A percentile compares a stretch with the other conserved stretches of the same genome.
Evolutionary conservation across 257 asterid genomes (phyloP).

Genomic region (Primulina huaijiensis): DNA sequence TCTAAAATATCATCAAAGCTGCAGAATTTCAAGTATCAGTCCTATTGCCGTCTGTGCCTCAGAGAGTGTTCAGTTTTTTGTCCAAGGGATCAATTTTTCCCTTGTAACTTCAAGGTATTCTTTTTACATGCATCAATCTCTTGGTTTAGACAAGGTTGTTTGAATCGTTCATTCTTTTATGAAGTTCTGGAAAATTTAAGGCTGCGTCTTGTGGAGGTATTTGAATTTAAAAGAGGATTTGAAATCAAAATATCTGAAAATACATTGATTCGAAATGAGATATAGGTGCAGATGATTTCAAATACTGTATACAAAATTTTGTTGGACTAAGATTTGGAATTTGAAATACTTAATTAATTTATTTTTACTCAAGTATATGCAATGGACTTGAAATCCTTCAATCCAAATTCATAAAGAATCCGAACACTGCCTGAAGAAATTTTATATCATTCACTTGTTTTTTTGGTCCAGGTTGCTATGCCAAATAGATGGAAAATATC

Average conservation of each 20-base stretch:
- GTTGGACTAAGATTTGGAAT: neutral
- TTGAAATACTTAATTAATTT: neutral
- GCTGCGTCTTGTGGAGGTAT: neutral
- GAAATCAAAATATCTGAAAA: neutral
- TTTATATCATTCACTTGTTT: neutral
- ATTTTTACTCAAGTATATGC: neutral
- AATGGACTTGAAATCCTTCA: neutral
- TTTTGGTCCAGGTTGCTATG: slow-evolving; percentile 38
- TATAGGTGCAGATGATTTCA: neutral
- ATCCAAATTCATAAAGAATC: no score
- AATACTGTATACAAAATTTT: no score
- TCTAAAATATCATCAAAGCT: slow-evolving; percentile 35
- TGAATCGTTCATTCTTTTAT: slow-evolving; percentile 6
- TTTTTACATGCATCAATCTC: slow-evolving; percentile 14
- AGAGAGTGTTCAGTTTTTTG: slow-evolving; percentile 62
- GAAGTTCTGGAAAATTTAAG: neutral
- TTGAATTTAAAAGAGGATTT: neutral
- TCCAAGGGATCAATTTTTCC: slow-evolving; percentile 67
- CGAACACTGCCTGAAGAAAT: neutral
- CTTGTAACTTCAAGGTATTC: slow-evolving; percentile 69
- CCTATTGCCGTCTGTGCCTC: slow-evolving; percentile 83
- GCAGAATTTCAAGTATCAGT: slow-evolving; percentile 65
- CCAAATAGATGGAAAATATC: slow-evolving; percentile 48
- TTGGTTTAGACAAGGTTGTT: slow-evolving; percentile 20
- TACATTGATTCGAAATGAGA: no score